Conservation (phyloP, 441 rosid genomes). For the Codiaeum variegatum region DNA sequence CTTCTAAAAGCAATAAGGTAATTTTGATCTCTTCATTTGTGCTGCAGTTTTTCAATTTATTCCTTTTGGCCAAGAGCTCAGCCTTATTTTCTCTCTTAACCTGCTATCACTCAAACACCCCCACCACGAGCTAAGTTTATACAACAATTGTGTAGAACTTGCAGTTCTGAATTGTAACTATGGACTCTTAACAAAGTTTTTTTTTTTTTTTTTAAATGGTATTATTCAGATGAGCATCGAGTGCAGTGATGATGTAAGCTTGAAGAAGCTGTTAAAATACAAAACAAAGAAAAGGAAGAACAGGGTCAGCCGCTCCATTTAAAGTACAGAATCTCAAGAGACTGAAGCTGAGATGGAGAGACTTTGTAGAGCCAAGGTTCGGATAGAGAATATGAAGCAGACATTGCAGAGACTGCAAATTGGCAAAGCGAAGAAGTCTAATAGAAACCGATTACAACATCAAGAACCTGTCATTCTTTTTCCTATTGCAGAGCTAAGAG, state of each 20-base stretch:
- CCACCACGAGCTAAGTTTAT: too few species aligned
- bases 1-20: constrained; percentile 40
- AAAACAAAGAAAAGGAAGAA: constrained; percentile 38
- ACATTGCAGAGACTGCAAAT: constrained; percentile 36
- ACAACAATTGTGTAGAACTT: too few species aligned
- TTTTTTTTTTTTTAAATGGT: constrained; percentile 13
- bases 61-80: neutral
- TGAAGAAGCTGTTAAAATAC: constrained; percentile 47
- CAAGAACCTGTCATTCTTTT: constrained; percentile 55
- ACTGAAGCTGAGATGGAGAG: constrained; percentile 66
- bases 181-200: neutral
- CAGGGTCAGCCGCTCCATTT: constrained; percentile 25
- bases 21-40: neutral
- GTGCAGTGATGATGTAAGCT: constrained; percentile 50
- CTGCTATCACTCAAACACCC: too few species aligned
- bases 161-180: neutral
- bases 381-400: constrained; percentile 52
- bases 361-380: constrained; percentile 51
- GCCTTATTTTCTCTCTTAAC: neutral
- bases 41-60: neutral
- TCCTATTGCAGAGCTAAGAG: constrained; percentile 70
- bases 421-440: constrained; percentile 42
- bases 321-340: constrained; percentile 22
- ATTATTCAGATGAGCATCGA: constrained; percentile 39
- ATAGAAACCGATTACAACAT: constrained; percentile 23